Conservation (phyloP, 2,329 filamentous ascomycete species). For the Xylariaceae sp. region DNA sequence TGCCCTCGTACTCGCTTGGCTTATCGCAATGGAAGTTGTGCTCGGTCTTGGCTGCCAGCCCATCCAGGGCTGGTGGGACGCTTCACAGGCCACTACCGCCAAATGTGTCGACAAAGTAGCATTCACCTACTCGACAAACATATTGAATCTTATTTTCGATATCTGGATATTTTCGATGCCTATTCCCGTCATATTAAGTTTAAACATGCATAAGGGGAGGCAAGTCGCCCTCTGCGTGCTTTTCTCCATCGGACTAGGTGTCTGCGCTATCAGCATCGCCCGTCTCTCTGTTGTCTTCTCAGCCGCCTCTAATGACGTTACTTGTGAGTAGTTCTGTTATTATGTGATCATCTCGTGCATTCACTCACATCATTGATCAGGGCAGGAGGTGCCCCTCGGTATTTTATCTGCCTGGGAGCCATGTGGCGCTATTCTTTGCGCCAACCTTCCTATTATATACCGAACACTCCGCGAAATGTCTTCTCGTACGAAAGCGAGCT, state of each 20-base stretch:
- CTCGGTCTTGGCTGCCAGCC: constrained; percentile 25
- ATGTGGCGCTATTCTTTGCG: constrained; percentile 27
- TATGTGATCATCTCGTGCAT: background rate
- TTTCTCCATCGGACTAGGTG: constrained; percentile 26
- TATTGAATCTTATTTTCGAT: constrained; percentile 26
- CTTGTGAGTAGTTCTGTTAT: constrained; percentile 21
- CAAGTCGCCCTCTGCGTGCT: constrained; percentile 23
- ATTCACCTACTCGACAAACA: constrained; percentile 28
- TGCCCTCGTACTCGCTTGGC: constrained; percentile 21
- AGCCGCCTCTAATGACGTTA: constrained; percentile 21
- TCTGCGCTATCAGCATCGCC: constrained; percentile 26
- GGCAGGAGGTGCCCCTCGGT: constrained; percentile 25
- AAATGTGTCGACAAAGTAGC: constrained; percentile 24
- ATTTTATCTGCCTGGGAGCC: constrained; percentile 28
- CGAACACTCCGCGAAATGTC: constrained; percentile 34
- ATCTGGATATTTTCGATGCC: constrained; percentile 30
- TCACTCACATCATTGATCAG: constrained; percentile 14
- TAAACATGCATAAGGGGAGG: constrained; percentile 20
- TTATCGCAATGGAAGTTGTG: constrained; percentile 25
- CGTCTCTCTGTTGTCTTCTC: constrained; percentile 25
- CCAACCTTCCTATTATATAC: constrained; percentile 28
- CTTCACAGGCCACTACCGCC: constrained; percentile 10
- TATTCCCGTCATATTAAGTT: constrained; percentile 23
- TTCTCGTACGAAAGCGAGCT: background rate
- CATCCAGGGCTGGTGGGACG: constrained; percentile 27